Percentiles rank a stretch among this genome's conserved stretches.
Evolutionary conservation across 148 eudicot species (phyloP).

Genomic region (Vaccinium macrocarpon): DNA sequence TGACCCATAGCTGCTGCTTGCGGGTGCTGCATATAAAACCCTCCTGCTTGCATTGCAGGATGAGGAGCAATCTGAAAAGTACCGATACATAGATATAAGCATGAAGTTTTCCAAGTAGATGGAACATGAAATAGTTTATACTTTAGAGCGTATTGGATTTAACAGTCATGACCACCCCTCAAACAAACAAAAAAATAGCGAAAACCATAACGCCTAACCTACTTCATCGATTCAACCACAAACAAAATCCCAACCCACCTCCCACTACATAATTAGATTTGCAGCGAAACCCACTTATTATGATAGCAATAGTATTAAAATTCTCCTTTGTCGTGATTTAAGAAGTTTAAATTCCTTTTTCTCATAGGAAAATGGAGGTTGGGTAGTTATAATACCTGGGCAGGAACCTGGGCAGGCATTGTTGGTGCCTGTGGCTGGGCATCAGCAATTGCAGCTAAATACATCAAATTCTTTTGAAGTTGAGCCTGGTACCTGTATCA

Average conservation of each 20-base stretch:
- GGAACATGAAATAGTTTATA: not conserved
- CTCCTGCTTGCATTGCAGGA: conserved; percentile 89
- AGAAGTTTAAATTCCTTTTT: not conserved
- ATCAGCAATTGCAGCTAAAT: conserved; percentile 96
- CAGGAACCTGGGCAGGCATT: conserved; percentile 59
- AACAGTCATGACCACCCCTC: not conserved
- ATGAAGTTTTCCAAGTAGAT: not conserved
- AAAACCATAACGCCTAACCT: not conserved
- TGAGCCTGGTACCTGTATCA: conserved; percentile 81
- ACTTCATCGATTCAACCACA: not conserved
- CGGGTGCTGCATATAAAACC: conserved; percentile 78
- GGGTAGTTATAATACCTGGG: not conserved
- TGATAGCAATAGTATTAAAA: not conserved
- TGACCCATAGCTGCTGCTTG: conserved; percentile 74
- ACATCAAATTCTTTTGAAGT: conserved; percentile 96
- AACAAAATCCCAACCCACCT: not conserved
- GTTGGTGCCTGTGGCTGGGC: conserved; percentile 92
- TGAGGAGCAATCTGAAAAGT: conserved; percentile 66
- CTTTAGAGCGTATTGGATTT: not conserved
- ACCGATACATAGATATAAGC: not conserved
- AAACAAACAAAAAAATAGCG: not conserved
- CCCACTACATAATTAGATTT: not conserved
- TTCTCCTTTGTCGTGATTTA: not conserved
- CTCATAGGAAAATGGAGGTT: not conserved
- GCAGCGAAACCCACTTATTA: not conserved